A percentile compares a stretch with the other conserved stretches of the same genome.
phyloP scores from a whole-genome alignment of 2,329 filamentous ascomycete species.

The Scedosporium boydii region DNA sequence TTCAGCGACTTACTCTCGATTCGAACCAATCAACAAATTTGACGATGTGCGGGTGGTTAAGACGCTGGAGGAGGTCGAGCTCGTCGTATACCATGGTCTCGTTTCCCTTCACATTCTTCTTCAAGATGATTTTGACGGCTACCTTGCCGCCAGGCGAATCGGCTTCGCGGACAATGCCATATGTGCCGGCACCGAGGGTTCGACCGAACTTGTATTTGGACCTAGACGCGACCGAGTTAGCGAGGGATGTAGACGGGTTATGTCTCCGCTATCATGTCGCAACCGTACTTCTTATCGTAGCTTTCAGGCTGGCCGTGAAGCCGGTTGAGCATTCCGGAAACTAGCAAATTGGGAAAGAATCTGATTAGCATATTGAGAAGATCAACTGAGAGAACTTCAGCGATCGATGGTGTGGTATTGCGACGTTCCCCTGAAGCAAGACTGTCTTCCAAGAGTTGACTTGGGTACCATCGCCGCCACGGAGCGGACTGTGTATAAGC shows the following conservation, averaged over 20 bases:
- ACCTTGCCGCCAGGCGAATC: slow-evolving; percentile 77
- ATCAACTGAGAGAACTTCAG: neutral
- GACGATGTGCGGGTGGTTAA: slow-evolving; percentile 93
- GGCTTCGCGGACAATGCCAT: slow-evolving; percentile 95
- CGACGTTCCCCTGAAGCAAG: neutral
- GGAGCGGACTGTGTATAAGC: neutral
- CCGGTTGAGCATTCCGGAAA: slow-evolving; percentile 87
- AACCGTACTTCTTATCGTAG: slow-evolving; percentile 88
- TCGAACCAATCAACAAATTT: slow-evolving; percentile 99
- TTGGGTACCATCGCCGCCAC: neutral
- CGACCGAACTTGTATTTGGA: slow-evolving; percentile 84
- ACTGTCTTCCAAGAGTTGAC: neutral
- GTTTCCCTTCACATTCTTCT: slow-evolving; percentile 98
- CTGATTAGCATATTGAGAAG: neutral
- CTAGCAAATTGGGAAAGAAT: slow-evolving; percentile 32
- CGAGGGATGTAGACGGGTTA: neutral
- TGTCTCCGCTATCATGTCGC: neutral
- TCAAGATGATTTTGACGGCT: slow-evolving; percentile 96
- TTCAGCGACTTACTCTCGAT: slow-evolving; percentile 63
- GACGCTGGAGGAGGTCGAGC: slow-evolving; percentile 80
- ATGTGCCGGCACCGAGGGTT: slow-evolving; percentile 92
- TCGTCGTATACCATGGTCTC: slow-evolving; percentile 99
- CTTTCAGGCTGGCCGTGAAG: slow-evolving; percentile 93
- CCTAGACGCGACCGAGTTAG: slow-evolving; percentile 35
- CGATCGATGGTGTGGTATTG: neutral